Evolutionary conservation across 2,329 filamentous ascomycete genomes (phyloP).

Genomic region (Hypoxylon sp.): DNA sequence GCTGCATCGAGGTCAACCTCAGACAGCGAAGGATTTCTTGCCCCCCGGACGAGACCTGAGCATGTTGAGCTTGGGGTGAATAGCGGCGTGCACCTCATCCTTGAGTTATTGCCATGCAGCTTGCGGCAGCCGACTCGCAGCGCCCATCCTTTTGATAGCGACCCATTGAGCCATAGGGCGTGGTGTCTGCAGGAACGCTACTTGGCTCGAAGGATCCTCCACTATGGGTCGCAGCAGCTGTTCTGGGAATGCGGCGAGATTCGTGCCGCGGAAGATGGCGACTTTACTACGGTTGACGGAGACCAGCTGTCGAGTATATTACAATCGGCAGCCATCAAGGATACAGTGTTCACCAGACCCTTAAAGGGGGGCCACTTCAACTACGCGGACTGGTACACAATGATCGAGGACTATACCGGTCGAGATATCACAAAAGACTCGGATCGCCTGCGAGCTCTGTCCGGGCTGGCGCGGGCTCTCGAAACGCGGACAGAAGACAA

Average conservation of each 20-base stretch:
- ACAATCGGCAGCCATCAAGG: constrained; percentile 8
- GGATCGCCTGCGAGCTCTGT: constrained; percentile 42
- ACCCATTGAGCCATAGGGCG: constrained; percentile 30
- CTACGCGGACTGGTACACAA: constrained; percentile 33
- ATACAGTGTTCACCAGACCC: constrained; percentile 19
- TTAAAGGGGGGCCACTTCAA: not conserved
- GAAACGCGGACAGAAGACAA: constrained; percentile 10
- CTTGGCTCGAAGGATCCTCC: constrained; percentile 28
- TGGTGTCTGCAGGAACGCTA: constrained; percentile 38
- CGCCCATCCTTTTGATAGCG: not conserved
- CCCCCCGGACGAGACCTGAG: not conserved
- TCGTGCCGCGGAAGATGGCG: constrained; percentile 32
- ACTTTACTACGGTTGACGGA: constrained; percentile 6
- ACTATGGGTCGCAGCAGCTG: constrained; percentile 31
- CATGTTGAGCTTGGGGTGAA: not conserved
- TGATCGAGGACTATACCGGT: constrained; percentile 36
- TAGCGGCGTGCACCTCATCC: not conserved
- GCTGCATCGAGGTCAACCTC: constrained; percentile 11
- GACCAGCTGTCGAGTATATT: constrained; percentile 17
- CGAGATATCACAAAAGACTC: constrained; percentile 36
- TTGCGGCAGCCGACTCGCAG: constrained; percentile 4
- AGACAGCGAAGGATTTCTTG: constrained; percentile 13
- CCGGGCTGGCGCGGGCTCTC: constrained; percentile 38
- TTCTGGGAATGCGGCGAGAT: constrained; percentile 36
- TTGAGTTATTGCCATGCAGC: constrained; percentile 12